These are phyloP conservation scores for Acrocalymma vagum DNA, from an alignment of 2,329 filamentous ascomycete species.

Conservation along the genomic window DNA sequence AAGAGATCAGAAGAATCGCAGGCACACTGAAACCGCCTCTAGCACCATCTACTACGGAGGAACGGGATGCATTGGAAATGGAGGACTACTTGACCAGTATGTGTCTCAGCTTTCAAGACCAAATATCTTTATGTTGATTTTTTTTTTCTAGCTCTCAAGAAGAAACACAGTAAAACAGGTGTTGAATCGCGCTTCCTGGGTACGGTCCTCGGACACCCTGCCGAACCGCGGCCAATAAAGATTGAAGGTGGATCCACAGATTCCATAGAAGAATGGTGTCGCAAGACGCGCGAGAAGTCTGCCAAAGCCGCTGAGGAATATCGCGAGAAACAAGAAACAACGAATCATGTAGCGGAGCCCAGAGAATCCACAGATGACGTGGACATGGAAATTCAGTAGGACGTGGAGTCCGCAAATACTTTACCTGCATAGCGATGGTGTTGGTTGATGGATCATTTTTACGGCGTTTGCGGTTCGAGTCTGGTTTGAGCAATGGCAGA, in stretches of 20 bases:
- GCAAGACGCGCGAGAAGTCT: constrained; percentile 38
- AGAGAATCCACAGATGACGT: constrained; percentile 30
- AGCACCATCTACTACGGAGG: constrained; percentile 53
- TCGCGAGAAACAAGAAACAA: constrained; percentile 28
- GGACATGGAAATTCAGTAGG: constrained; percentile 35
- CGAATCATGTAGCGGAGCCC: constrained; percentile 21
- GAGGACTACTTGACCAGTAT: constrained; percentile 58
- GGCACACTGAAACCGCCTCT: constrained; percentile 65
- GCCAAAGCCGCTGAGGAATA: constrained; percentile 30
- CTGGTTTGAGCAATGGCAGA: background rate
- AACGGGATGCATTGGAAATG: constrained; percentile 52
- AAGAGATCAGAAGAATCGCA: constrained; percentile 83
- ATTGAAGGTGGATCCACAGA: constrained; percentile 80
- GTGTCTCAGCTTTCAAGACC: constrained; percentile 7
- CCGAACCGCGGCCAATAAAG: constrained; percentile 74
- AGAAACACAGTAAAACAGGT: constrained; percentile 88
- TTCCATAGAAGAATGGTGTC: constrained; percentile 72
- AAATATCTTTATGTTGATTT: constrained; percentile 21
- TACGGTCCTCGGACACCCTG: constrained; percentile 79
- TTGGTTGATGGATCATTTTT: constrained; percentile 25
- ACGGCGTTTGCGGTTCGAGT: constrained; percentile 12
- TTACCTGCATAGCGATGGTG: constrained; percentile 46
- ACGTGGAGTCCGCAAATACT: constrained; percentile 11
- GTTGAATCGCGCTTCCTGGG: constrained; percentile 87
- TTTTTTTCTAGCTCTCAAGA: constrained; percentile 75